A percentile compares a stretch with the other conserved stretches of the same genome.
These are phyloP conservation scores for Boechera retrofracta DNA, from an alignment of 345 rosid genomes.

Conservation along the genomic window DNA sequence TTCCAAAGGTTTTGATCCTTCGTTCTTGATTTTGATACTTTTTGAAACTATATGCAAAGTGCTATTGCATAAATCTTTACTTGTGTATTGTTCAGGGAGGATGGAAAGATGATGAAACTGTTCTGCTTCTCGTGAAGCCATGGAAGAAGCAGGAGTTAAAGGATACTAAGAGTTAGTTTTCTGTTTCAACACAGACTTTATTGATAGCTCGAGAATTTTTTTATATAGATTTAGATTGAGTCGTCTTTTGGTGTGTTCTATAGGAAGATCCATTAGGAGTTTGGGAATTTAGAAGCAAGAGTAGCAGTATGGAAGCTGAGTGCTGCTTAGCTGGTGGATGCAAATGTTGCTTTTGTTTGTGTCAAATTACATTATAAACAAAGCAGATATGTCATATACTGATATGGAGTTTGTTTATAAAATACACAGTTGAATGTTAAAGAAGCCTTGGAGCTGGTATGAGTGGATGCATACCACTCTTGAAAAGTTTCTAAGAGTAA, in stretches of 20 bases:
- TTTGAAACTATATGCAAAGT: constrained; percentile 5
- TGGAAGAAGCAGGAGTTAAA: constrained; percentile 95
- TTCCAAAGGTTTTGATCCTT: constrained; percentile 67
- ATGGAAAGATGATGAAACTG: constrained; percentile 95
- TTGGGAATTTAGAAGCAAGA: constrained; percentile 52
- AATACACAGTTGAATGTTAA: constrained; percentile 53
- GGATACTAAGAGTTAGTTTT: constrained; percentile 68
- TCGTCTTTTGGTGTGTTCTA: constrained; percentile 18
- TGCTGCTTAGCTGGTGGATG: constrained; percentile 58
- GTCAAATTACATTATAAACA: neutral
- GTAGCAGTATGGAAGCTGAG: constrained; percentile 39
- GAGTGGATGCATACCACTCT: constrained; percentile 82
- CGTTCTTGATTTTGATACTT: constrained; percentile 37
- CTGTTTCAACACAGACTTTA: neutral
- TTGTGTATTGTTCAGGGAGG: constrained; percentile 64
- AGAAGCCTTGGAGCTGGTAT: constrained; percentile 67
- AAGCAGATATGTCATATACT: neutral
- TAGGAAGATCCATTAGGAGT: constrained; percentile 73
- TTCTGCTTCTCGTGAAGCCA: constrained; percentile 89
- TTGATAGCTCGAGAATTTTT: neutral
- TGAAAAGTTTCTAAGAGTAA: constrained; percentile 49
- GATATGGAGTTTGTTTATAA: neutral
- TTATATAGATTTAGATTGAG: neutral
- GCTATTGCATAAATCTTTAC: neutral
- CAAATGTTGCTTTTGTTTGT: neutral